Conservation (phyloP, 345 rosid species). For the Gossypium turneri region DNA sequence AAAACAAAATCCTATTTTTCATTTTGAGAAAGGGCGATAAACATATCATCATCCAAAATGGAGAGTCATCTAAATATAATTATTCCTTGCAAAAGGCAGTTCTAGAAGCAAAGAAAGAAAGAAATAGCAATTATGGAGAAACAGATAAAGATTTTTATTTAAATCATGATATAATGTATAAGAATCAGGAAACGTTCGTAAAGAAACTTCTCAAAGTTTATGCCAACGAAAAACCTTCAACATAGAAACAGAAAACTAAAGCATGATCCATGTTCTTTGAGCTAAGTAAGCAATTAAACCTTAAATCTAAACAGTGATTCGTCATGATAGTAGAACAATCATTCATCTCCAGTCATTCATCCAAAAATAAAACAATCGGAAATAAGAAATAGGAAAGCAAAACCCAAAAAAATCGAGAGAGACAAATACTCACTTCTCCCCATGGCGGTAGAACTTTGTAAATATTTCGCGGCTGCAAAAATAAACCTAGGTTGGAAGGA, state of each 20-base stretch:
- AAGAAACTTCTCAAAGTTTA: too few species aligned
- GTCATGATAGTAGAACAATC: not conserved
- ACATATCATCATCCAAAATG: not conserved
- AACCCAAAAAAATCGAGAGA: not conserved
- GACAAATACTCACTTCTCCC: constrained; percentile 43
- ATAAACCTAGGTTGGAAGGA: too few species aligned
- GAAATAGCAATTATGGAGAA: not conserved
- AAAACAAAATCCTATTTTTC: not conserved
- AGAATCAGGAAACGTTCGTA: too few species aligned
- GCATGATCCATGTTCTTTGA: not conserved
- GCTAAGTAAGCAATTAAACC: not conserved
- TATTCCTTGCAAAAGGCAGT: not conserved
- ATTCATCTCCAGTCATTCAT: not conserved
- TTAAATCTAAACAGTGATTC: not conserved
- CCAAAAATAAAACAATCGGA: not conserved
- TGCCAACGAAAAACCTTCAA: too few species aligned
- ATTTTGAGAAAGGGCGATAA: not conserved
- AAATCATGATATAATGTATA: too few species aligned
- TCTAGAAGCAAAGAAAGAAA: not conserved
- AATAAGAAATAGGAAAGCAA: too few species aligned
- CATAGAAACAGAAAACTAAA: not conserved
- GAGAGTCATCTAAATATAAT: not conserved
- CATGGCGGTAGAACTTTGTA: constrained; percentile 30
- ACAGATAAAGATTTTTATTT: not conserved
- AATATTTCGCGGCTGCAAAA: not conserved